A percentile compares a stretch with the other conserved stretches of the same genome.
Conservation (phyloP, 1,284 basidiomycete genomes). For the Lignosus rhinocerotis region DNA sequence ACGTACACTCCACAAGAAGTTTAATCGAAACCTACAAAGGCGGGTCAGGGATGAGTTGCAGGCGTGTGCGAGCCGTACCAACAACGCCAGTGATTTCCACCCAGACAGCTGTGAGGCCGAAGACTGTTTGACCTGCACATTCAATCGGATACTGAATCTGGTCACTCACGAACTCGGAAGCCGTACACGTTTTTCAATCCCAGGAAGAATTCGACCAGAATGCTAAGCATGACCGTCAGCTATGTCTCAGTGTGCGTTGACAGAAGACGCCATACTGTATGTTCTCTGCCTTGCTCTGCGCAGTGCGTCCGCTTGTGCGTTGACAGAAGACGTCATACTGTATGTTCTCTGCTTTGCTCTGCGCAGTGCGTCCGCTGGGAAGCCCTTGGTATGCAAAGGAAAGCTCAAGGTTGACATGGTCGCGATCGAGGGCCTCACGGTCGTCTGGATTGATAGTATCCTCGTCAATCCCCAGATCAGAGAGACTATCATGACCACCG, state of each 20-base stretch:
- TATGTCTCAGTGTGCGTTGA: too few species aligned
- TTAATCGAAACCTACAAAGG: slow-evolving; percentile 51
- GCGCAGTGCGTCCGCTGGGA: slow-evolving; percentile 44
- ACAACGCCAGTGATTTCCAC: slow-evolving; percentile 78
- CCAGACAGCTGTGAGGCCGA: slow-evolving; percentile 54
- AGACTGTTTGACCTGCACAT: not conserved
- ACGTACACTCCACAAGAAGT: too few species aligned
- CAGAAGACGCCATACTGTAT: slow-evolving; percentile 45
- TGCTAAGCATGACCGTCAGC: slow-evolving; percentile 19
- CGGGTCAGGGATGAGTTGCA: slow-evolving; percentile 79
- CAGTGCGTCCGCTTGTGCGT: slow-evolving; percentile 41
- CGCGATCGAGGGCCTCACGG: slow-evolving; percentile 29
- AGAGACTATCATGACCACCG: slow-evolving; percentile 11
- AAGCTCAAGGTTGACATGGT: slow-evolving; percentile 67
- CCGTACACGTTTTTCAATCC: slow-evolving; percentile 53
- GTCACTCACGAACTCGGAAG: slow-evolving; percentile 40
- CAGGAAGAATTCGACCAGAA: slow-evolving; percentile 75
- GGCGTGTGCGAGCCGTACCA: slow-evolving; percentile 72
- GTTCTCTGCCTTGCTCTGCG: slow-evolving; percentile 52
- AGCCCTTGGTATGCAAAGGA: slow-evolving; percentile 74
- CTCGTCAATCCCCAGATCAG: slow-evolving; percentile 22
- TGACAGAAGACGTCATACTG: too few species aligned
- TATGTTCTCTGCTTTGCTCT: slow-evolving; percentile 56
- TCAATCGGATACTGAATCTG: not conserved
- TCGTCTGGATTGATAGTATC: slow-evolving; percentile 25